Evolutionary conservation across 371 early-diverging fungal genomes (phyloP).

Genomic region (Mucor irregularis): DNA sequence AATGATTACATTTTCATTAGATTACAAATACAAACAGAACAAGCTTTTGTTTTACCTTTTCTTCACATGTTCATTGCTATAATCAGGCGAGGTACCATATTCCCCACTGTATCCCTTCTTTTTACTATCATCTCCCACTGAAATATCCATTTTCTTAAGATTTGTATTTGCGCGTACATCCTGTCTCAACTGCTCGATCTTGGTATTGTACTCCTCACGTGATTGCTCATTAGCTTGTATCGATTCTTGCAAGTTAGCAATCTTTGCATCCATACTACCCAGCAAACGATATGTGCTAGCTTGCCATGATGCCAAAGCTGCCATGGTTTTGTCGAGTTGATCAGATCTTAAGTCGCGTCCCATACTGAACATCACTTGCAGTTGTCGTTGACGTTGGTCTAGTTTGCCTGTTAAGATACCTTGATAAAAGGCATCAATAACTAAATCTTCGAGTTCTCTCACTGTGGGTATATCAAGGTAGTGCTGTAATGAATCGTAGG

Average conservation of each 20-base stretch:
- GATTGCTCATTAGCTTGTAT: conserved; percentile 60
- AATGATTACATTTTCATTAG: conserved; percentile 42
- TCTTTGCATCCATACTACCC: conserved; percentile 65
- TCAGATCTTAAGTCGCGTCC: conserved; percentile 79
- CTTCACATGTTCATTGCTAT: conserved; percentile 16
- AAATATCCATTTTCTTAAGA: conserved; percentile 17
- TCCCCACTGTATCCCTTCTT: conserved; percentile 9
- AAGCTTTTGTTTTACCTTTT: conserved; percentile 13
- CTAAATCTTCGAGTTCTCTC: conserved; percentile 81
- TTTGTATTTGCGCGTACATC: conserved; percentile 28
- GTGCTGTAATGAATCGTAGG: conserved; percentile 64
- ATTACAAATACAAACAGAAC: conserved; percentile 27
- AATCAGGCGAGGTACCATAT: conserved; percentile 12
- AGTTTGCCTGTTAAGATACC: conserved; percentile 76
- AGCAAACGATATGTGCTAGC: conserved; percentile 55
- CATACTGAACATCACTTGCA: conserved; percentile 82
- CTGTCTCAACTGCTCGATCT: conserved; percentile 50
- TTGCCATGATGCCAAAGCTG: conserved; percentile 63
- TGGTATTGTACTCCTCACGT: conserved; percentile 45
- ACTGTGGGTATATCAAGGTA: conserved; percentile 73
- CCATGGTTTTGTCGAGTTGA: conserved; percentile 58
- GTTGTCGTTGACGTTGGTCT: conserved; percentile 73
- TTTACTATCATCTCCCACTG: conserved; percentile 8
- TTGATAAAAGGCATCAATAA: conserved; percentile 85
- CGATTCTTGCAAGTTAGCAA: conserved; percentile 57